Base-by-base conservation (phyloP, 495 filamentous ascomycete genomes). In the Rhizodiscina lignyota region DNA sequence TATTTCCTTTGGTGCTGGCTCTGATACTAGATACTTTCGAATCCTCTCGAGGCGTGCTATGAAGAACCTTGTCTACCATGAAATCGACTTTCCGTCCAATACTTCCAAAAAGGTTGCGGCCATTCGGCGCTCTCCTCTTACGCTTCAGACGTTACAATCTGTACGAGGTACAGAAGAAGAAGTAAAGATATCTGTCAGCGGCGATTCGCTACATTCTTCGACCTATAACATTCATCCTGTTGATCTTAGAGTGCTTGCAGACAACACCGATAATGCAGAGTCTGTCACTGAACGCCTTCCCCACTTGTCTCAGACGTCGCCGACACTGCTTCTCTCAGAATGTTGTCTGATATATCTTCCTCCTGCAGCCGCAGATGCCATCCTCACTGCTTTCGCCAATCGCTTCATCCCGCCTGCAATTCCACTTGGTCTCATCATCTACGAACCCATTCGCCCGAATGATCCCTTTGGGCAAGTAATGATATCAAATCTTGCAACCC, bases 331-430 rank as follows among this genome's bases (percentile, higher is more conserved):
- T 24, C 64, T 96, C 8, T 93, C 84, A 0, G 89, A 97, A 54
- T 94, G 87, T 61, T 94, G 89, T 56, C 66, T 97, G 18, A 77
- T 84, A 42, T 97, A 97, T 52, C 67, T 97, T 1, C 63, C 73
- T 1, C 65, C 75, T 0, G 39, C 60, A 0, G 64, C 70, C 21
- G 77, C 83, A 1, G 58, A 60, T 30, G 50, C 56, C 10, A 72
- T 89, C 8, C 59, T 93, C n/a, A 42, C 62, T 17, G 76, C 71
- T 48, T 83, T 92, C 44, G 63, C 69, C 3, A 53, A 63, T 12
- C 56, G 43, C 27, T 60, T 80, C 32, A 58, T 64, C 34, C 50
- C 64, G 15, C 44, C 48, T 4, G 40, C 47, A 3, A 55, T 56
- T 0, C 51, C 67, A 4, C 49, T 86, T 0, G 74, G 69, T 0